Base-by-base conservation (phyloP, 2,329 filamentous ascomycete genomes). In the Aspergillus pseudotamarii region DNA sequence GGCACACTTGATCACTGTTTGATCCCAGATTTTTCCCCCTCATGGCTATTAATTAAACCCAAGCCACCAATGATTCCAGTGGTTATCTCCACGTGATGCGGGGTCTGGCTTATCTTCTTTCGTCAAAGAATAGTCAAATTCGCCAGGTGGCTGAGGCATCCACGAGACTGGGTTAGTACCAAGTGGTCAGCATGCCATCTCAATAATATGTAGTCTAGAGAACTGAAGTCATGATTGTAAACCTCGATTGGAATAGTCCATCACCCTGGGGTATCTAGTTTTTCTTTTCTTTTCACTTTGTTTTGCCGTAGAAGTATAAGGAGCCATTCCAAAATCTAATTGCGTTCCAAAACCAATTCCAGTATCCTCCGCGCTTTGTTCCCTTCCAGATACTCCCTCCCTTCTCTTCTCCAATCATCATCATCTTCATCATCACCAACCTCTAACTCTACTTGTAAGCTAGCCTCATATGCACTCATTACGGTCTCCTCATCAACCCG, bases 401-500 rank as follows among this genome's bases (percentile, higher is more conserved):
- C 77, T 64, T 80, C 77, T 16, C 72, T 68, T 30, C 64, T 66
- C 45, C 66, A 58, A 4, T 74, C 71, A 51, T 76, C 69, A 14
- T 76, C 75, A 16, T 76, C 71, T 16, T 79, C 79, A 50, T 79
- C 75, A 54, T 78, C 78, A 2, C 76, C 76, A 32, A 77, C 67
- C 62, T 80, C 79, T 60, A 82, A 64, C 59, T 81, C 81, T 51
- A 94, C 82, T 71, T 96, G 91, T 2, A 96, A 82, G 34, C 91
- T 91, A 66, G 91, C 91, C 59, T 91, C 88, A 75, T 98, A 99
- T 0, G 91, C 93, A 71, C 84, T 88, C 71, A 88, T 90, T 26
- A 98, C 91, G 76, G 89, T 94, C 50, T 95, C 92, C 80, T 98
- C 94, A 71, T 98, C 95, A 32, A 99, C 93, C 63, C 89, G 88